These are phyloP conservation scores for Grosmannia huntii DNA, from an alignment of 2,329 filamentous ascomycete genomes.

Conservation along the genomic window DNA sequence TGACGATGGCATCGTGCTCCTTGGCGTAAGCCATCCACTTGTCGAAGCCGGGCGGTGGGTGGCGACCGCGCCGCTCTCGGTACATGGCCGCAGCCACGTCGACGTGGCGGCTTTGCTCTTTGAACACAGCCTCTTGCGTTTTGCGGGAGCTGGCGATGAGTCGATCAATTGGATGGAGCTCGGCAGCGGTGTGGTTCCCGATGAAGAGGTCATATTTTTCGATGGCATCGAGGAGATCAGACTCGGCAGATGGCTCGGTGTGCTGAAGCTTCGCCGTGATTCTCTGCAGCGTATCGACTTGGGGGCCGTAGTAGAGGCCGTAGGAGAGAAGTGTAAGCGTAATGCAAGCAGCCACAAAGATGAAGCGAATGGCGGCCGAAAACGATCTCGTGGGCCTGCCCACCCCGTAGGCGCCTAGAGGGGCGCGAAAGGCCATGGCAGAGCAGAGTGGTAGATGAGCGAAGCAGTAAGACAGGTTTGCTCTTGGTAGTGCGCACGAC, in stretches of 20 bases:
- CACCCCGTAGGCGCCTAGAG: not conserved
- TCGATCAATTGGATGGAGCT: conserved; percentile 30
- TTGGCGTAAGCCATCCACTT: conserved; percentile 33
- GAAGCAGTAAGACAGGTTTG: too few species aligned
- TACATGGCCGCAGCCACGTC: conserved; percentile 32
- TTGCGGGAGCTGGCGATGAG: conserved; percentile 27
- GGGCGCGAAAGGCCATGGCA: not conserved
- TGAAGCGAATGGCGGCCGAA: not conserved
- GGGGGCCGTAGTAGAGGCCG: not conserved
- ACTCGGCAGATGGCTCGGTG: not conserved
- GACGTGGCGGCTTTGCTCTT: conserved; percentile 28
- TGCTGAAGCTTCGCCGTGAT: not conserved
- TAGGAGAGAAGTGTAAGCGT: not conserved
- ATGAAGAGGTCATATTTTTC: not conserved
- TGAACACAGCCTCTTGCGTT: conserved; percentile 24
- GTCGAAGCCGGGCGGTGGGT: conserved; percentile 36
- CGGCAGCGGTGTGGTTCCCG: not conserved
- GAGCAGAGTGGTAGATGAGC: not conserved
- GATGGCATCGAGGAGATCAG: not conserved
- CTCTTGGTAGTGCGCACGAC: too few species aligned
- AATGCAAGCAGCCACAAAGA: not conserved
- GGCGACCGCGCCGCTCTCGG: conserved; percentile 31
- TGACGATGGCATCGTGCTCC: conserved; percentile 27
- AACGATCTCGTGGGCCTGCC: not conserved
- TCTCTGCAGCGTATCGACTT: not conserved